These are phyloP conservation scores for Fusarium fujikuroi DNA, from an alignment of 2,329 filamentous ascomycete genomes.

Conservation along the genomic window DNA sequence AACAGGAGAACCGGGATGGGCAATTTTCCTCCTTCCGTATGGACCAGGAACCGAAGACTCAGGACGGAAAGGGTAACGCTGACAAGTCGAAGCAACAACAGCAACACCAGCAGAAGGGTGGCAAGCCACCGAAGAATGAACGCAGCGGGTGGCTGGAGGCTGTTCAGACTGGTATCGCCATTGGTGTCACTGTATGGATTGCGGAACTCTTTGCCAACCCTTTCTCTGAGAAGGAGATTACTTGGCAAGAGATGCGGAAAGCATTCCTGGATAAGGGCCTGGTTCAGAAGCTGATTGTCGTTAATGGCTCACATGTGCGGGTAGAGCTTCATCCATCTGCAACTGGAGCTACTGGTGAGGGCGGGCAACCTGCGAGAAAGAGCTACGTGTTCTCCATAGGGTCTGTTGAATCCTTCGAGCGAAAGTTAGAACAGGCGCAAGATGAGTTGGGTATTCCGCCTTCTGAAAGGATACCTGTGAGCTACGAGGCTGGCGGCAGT, in stretches of 20 bases:
- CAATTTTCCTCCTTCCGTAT: slow-evolving; percentile 36
- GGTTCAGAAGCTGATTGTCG: slow-evolving; percentile 90
- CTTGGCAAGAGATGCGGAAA: slow-evolving; percentile 95
- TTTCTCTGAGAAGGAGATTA: slow-evolving; percentile 77
- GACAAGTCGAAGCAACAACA: slow-evolving; percentile 43
- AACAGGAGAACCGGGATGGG: slow-evolving; percentile 32
- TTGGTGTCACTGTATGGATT: slow-evolving; percentile 66
- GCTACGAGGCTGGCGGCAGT: slow-evolving; percentile 83
- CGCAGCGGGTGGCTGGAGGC: slow-evolving; percentile 51
- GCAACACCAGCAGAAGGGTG: slow-evolving; percentile 45
- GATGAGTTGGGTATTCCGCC: slow-evolving; percentile 85
- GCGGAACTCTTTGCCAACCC: slow-evolving; percentile 55
- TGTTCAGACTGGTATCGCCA: slow-evolving; percentile 51
- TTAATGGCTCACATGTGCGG: slow-evolving; percentile 76
- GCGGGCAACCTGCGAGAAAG: slow-evolving; percentile 41
- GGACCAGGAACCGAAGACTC: slow-evolving; percentile 38
- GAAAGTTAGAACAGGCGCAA: slow-evolving; percentile 87
- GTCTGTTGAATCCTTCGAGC: slow-evolving; percentile 92
- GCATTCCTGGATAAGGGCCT: slow-evolving; percentile 96
- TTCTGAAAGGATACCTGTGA: slow-evolving; percentile 91
- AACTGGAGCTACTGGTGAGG: slow-evolving; percentile 42
- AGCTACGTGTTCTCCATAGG: slow-evolving; percentile 94
- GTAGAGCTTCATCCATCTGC: slow-evolving; percentile 84
- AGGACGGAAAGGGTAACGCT: slow-evolving; percentile 32
- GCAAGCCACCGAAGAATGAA: slow-evolving; percentile 48